Conservation (phyloP, 2,329 filamentous ascomycete genomes). For the Aulographum hederae region DNA sequence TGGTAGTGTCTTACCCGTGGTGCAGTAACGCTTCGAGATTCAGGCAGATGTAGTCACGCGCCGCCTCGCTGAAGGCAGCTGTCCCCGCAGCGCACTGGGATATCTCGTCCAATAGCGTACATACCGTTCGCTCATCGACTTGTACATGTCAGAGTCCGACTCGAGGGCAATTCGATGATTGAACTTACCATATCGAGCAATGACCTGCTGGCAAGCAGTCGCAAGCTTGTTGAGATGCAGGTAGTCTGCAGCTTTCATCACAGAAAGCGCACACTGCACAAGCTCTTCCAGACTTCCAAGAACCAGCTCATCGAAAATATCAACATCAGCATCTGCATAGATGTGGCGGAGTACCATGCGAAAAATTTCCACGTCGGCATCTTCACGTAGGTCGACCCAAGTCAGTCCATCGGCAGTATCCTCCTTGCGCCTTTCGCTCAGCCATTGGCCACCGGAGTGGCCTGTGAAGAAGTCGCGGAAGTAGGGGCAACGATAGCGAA, state of each 20-base stretch:
- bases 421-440: slow-evolving; percentile 31
- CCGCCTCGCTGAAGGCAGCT: slow-evolving; percentile 80
- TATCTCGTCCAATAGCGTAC: slow-evolving; percentile 68
- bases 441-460: slow-evolving; percentile 71
- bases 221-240: slow-evolving; percentile 85
- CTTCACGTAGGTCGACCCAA: slow-evolving; percentile 33
- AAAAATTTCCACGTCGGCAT: slow-evolving; percentile 51
- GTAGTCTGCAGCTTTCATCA: slow-evolving; percentile 80
- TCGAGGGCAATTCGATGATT: too few relatives aligned
- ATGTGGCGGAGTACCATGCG: slow-evolving; percentile 61
- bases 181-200: slow-evolving; percentile 56
- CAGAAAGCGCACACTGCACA: slow-evolving; percentile 74
- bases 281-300: slow-evolving; percentile 62
- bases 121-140: slow-evolving; percentile 85
- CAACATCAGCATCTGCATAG: slow-evolving; percentile 65
- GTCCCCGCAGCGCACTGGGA: slow-evolving; percentile 63
- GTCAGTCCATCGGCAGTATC: slow-evolving; percentile 51
- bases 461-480: slow-evolving; percentile 82
- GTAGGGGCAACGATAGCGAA: slow-evolving; percentile 78
- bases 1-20: slow-evolving; percentile 39
- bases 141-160: too few relatives aligned
- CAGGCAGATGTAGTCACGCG: slow-evolving; percentile 77
- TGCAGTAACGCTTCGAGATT: slow-evolving; percentile 87
- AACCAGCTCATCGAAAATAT: slow-evolving; percentile 65
- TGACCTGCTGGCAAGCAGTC: slow-evolving; percentile 69